Percentiles rank a stretch among this genome's conserved stretches.
Conservation (phyloP, 23 red algal species). For the Rhodosorus marinus region DNA sequence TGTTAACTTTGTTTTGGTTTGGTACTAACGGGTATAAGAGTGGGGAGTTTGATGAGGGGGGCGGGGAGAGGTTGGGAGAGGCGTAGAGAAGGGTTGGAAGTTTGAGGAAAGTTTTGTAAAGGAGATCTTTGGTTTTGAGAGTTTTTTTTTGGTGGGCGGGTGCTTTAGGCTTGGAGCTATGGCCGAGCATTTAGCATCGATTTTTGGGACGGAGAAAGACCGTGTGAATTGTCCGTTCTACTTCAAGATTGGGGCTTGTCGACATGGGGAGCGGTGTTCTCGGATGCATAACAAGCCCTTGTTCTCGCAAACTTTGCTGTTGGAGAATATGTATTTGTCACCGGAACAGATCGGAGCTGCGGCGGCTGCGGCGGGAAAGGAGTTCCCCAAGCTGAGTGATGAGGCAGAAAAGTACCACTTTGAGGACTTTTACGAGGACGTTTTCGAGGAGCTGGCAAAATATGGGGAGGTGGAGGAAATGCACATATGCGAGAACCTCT, state of each 20-base stretch:
- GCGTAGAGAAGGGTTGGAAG: too few relatives aligned
- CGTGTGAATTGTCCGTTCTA: conserved; percentile 61
- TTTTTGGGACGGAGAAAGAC: conserved; percentile 63
- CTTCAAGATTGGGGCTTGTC: conserved; percentile 72
- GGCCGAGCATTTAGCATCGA: too few relatives aligned
- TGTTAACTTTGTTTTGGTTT: too few relatives aligned
- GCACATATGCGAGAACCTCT: conserved; percentile 47
- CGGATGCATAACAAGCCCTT: conserved; percentile 51
- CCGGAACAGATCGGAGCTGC: conserved; percentile 30
- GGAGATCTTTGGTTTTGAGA: too few relatives aligned
- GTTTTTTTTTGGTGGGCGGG: too few relatives aligned
- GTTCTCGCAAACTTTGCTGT: conserved; percentile 42
- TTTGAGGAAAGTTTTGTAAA: too few relatives aligned
- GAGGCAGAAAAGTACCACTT: conserved; percentile 33
- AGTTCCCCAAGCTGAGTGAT: conserved; percentile 28
- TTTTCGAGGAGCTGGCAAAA: conserved; percentile 26
- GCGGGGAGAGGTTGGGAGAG: too few relatives aligned
- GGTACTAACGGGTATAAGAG: too few relatives aligned
- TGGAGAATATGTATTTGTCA: conserved; percentile 52
- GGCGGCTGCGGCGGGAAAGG: conserved; percentile 17
- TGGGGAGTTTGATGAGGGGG: too few relatives aligned
- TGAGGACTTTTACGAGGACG: conserved; percentile 60
- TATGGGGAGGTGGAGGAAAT: conserved; percentile 49
- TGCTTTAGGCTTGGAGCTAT: too few relatives aligned
- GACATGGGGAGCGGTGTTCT: conserved; percentile 73